Base-by-base conservation (phyloP, 2,329 filamentous ascomycete species). In the Tolypocladium ophioglossoides region DNA sequence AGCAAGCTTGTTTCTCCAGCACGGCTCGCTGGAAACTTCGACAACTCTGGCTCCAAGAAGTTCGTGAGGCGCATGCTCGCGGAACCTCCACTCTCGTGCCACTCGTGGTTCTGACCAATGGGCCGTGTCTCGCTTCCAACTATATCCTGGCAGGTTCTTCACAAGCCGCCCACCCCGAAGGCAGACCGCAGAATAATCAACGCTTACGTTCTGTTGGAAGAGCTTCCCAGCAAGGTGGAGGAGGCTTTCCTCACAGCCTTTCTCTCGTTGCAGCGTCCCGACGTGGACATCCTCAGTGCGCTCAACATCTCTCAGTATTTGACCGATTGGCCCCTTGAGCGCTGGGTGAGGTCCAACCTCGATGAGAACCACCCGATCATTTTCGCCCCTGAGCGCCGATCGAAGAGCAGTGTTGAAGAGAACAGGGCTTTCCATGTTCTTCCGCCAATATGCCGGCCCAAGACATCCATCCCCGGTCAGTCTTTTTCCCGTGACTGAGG, bases 41-140 rank as follows among this genome's bases (percentile, higher is more conserved):
- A 39, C 8, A 5, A 55, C 53, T 24, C 53, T 39, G 7, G 40
- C 38, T 12, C 54, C 54, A 2, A 75, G 59, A 0, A 78, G 62
- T 39, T 76, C 71, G 46, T 76, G 71, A 0, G 69, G 63, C 0
- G 66, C 59, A 47, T 68, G 64, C 34, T 61, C 56, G 3, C 69
- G 63, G 46, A 64, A 60, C 7, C 70, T 62, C 58, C 67, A 68
- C 18, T 66, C 66, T 2, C 60, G 54, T 18, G 64, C 63, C 2
- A 67, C 52, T 1, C 69, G 64, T 0, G 65, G 61, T 55, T 70
- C 68, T 16, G 55, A 49, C 65, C 68, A 72, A 53, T 68, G 66
- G 24, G 52, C 62, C 1, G 61, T 63, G 38, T 62, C 57, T 46
- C 74, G 69, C 27, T 71, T 65, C 70, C 71, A 75, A 1, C 64